A percentile compares a stretch with the other conserved stretches of the same genome.
Conservation (phyloP, 2,329 filamentous ascomycete genomes). For the Penicillium sp. region DNA sequence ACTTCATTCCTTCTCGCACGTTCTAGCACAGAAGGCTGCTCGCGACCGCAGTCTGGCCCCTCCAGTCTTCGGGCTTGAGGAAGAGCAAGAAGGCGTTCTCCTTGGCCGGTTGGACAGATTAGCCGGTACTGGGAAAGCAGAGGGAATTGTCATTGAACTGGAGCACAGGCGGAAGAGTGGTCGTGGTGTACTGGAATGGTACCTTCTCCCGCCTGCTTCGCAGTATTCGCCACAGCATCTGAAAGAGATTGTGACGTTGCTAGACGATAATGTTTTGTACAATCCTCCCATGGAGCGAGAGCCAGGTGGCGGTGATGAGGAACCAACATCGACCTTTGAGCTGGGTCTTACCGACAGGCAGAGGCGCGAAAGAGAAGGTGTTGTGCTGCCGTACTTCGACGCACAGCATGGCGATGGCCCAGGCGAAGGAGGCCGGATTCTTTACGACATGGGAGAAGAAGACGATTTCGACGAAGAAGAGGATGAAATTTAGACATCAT, state of each 20-base stretch:
- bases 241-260: conserved; percentile 57
- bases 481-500: conserved; percentile 68
- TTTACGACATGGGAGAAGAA: conserved; percentile 95
- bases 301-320: conserved; percentile 48
- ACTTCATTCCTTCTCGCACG: conserved; percentile 69
- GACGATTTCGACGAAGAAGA: conserved; percentile 97
- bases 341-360: conserved; percentile 89
- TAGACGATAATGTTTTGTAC: conserved; percentile 76
- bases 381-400: conserved; percentile 94
- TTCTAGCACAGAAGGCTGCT: conserved; percentile 71
- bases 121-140: conserved; percentile 40
- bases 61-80: conserved; percentile 74
- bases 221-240: conserved; percentile 46
- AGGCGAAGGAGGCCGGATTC: conserved; percentile 84
- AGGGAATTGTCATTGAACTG: conserved; percentile 73
- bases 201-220: conserved; percentile 53
- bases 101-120: conserved; percentile 56
- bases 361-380: conserved; percentile 76
- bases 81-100: conserved; percentile 75
- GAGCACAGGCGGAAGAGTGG: conserved; percentile 84
- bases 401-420: conserved; percentile 71
- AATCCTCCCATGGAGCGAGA: conserved; percentile 46
- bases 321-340: conserved; percentile 75
- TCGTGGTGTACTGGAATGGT: conserved; percentile 69
- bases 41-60: conserved; percentile 70